Base-by-base conservation (phyloP, 2,329 filamentous ascomycete genomes). In the Talaromyces albobiverticillius region DNA sequence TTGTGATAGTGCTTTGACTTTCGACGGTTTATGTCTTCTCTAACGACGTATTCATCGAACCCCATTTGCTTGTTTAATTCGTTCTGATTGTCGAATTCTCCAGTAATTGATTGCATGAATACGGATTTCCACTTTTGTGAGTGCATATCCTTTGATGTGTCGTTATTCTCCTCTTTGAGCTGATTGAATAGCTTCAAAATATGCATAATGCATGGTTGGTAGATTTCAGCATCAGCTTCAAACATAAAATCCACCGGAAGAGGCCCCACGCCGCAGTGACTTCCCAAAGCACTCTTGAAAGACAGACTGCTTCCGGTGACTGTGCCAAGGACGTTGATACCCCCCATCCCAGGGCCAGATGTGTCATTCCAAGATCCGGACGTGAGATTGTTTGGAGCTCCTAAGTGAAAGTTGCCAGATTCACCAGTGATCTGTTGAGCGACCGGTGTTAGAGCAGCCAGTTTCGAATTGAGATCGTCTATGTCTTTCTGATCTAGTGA, bases 61-160 rank as follows among this genome's bases (percentile, higher is more conserved):
- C 71, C 73, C 57, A 76, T 70, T 20, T 73, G 64, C 5, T 51
- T 38, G 51, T 68, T 69, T 23, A 68, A 57, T 14, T 57, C 36
- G 31, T 59, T 45, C 46, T 69, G 66, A 1, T 66, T 60, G 25
- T 68, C 67, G 53, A 63, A 69, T 3, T 53, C 46, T 16, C 64
- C 66, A 9, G 67, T 69, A n/a, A 67, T 62, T 2, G 67, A 62
- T 51, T 69, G 67, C 55, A 65, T 49, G 49, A 67, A 69, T 2
- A 65, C 59, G 0, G 67, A 64, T 26, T 54, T 66, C 67, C 67
- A 69, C 13, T 62, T 61, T n/a, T 62, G 62, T 20, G 60, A 52
- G 14, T 57, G 65, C 14, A 67, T 56, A 13, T 55, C 45, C 11
- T 16, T 36, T 8, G 46, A 23, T 31, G 14, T 13, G 1, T 52